These are phyloP conservation scores for Termitomyces sp. DNA, from an alignment of 768 basidiomycete genomes.

Conservation along the genomic window DNA sequence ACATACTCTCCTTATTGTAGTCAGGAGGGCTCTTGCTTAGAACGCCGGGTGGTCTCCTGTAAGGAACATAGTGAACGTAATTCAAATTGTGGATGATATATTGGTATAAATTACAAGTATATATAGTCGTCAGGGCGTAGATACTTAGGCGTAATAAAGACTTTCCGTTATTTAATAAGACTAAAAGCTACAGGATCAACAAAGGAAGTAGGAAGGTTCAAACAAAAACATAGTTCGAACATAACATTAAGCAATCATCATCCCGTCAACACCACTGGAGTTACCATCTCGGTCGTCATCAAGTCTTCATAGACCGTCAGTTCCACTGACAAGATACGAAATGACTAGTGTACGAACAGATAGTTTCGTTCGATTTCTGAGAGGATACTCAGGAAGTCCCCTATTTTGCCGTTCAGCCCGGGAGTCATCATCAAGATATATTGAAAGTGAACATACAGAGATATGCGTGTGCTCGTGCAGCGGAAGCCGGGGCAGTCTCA, in stretches of 20 bases:
- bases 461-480: conserved; percentile 83
- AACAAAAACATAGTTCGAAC: neutral
- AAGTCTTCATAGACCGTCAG: conserved; percentile 36
- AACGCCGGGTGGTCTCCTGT: neutral
- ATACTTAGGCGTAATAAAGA: conserved; percentile 15
- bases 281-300: conserved; percentile 69
- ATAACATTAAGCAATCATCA: conserved; percentile 23
- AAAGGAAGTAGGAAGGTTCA: neutral
- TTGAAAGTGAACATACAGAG: conserved; percentile 53
- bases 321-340: conserved; percentile 4
- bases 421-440: neutral
- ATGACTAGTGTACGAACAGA: conserved; percentile 44
- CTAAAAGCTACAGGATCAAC: conserved; percentile 12
- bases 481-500: conserved; percentile 74
- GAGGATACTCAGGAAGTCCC: conserved; percentile 90
- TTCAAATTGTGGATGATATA: conserved; percentile 3
- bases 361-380: conserved; percentile 93
- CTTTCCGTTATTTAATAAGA: conserved; percentile 10
- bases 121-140: conserved; percentile 2
- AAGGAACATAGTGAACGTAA: neutral
- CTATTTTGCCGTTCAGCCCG: conserved; percentile 33
- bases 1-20: too few species aligned
- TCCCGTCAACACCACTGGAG: conserved; percentile 51
- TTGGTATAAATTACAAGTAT: conserved; percentile 11
- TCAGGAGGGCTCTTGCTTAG: neutral